Evolutionary conservation across 768 basidiomycete species (phyloP).

Genomic region (Pholiota conissans): DNA sequence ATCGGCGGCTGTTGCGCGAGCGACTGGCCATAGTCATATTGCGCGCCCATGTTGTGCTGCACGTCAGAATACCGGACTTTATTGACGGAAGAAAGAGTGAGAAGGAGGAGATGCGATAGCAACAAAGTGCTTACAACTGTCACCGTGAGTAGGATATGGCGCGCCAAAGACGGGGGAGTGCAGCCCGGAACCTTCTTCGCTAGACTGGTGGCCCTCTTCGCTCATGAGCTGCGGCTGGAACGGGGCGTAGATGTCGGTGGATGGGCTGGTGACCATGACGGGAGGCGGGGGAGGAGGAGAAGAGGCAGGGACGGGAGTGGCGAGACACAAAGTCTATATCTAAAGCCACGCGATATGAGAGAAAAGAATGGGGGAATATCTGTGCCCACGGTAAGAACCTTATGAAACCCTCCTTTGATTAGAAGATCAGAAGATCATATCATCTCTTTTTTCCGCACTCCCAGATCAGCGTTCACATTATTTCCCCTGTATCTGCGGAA

Average conservation of each 20-base stretch:
- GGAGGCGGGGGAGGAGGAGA: conserved; percentile 25
- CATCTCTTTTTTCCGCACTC: conserved; percentile 17
- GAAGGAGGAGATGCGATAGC: conserved; percentile 44
- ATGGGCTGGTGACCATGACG: conserved; percentile 57
- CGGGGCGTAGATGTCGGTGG: conserved; percentile 57
- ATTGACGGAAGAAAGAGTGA: conserved; percentile 37
- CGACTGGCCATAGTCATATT: conserved; percentile 50
- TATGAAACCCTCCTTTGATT: conserved; percentile 31
- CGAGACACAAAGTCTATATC: conserved; percentile 28
- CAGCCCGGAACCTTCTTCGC: conserved; percentile 74
- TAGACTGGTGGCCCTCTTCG: conserved; percentile 71
- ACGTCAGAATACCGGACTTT: conserved; percentile 70
- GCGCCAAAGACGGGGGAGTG: conserved; percentile 69
- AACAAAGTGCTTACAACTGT: conserved; percentile 52
- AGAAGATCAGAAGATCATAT: conserved; percentile 33
- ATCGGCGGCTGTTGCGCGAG: conserved; percentile 49
- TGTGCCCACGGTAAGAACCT: conserved; percentile 41
- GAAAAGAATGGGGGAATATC: conserved; percentile 34
- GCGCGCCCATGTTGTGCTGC: conserved; percentile 47
- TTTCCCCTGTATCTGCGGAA: neutral
- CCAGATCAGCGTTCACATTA: conserved; percentile 5
- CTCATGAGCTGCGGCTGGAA: conserved; percentile 50
- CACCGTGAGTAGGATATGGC: conserved; percentile 44
- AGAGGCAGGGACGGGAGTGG: conserved; percentile 16
- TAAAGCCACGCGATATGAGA: conserved; percentile 44